Conservation (phyloP, 257 asterid genomes). For the Prunella vulgaris region DNA sequence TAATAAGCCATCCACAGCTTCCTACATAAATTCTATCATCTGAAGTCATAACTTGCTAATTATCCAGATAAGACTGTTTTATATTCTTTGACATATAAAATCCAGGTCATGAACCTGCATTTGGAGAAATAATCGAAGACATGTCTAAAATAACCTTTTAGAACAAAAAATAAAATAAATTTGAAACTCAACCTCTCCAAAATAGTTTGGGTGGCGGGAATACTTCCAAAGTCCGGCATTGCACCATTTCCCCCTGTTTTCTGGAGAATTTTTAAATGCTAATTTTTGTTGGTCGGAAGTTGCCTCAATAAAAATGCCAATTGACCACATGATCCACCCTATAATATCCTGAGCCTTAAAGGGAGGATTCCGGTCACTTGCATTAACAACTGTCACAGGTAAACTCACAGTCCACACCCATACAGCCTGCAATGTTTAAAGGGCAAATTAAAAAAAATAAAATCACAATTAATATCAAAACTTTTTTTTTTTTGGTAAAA, state of each 20-base stretch:
- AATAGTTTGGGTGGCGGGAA: constrained; percentile 98
- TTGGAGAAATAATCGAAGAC: neutral
- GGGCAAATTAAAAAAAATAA: neutral
- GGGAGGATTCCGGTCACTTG: constrained; percentile 62
- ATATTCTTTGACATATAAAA: neutral
- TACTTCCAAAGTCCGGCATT: constrained; percentile 77
- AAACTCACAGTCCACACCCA: constrained; percentile 99
- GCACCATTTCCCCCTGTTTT: constrained; percentile 88
- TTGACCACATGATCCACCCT: constrained; percentile 82
- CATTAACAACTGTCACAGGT: constrained; percentile 87
- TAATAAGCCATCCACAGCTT: neutral
- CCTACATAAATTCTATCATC: neutral
- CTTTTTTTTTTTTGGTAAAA: neutral
- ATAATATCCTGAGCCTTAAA: constrained; percentile 58
- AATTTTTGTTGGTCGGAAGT: constrained; percentile 87
- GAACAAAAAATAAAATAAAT: neutral
- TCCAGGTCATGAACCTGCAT: neutral
- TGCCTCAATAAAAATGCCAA: constrained; percentile 70
- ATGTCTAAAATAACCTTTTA: neutral
- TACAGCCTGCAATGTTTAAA: constrained; percentile 51
- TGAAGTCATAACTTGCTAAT: neutral
- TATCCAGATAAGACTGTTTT: neutral
- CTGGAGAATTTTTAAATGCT: constrained; percentile 59
- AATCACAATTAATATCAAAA: neutral
- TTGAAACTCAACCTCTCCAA: constrained; percentile 71